Conservation (phyloP, 225 moss, liverwort and hornwort genomes). For the Pseudisothecium myosuroides region DNA sequence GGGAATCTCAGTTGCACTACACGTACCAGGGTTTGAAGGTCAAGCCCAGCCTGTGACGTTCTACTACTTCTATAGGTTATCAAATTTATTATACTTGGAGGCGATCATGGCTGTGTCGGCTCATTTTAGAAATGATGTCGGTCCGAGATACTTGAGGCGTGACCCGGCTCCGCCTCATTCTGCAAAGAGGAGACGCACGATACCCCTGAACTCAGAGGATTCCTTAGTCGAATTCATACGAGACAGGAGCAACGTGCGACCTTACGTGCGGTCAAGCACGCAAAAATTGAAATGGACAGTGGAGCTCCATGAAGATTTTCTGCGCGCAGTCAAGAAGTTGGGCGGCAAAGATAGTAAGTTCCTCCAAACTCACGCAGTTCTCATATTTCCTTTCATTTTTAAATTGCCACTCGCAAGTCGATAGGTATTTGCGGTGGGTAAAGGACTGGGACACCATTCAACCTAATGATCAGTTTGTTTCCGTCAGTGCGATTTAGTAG, state of each 20-base stretch:
- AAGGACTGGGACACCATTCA: neutral
- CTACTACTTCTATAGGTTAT: neutral
- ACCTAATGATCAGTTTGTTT: neutral
- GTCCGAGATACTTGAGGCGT: neutral
- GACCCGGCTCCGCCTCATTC: neutral
- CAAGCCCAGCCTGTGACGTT: neutral
- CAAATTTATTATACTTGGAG: neutral
- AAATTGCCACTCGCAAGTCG: neutral
- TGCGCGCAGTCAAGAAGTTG: constrained; percentile 33
- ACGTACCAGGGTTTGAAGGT: neutral
- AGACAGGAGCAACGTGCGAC: constrained; percentile 14
- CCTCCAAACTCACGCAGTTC: neutral
- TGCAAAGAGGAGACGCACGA: constrained; percentile 1
- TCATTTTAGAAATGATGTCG: neutral
- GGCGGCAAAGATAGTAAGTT: constrained; percentile 59
- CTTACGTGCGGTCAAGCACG: constrained; percentile 20
- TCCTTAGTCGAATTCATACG: constrained; percentile 9
- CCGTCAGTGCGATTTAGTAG: neutral
- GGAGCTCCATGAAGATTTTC: constrained; percentile 23
- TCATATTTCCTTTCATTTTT: neutral
- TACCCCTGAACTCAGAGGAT: constrained; percentile 4
- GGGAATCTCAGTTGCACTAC: neutral
- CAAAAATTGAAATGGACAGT: constrained; percentile 27
- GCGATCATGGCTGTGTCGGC: constrained; percentile 2
- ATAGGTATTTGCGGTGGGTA: neutral